Percentiles rank a stretch among this genome's conserved stretches.
These are phyloP conservation scores for Fusarium oxysporum DNA, from an alignment of 2,329 filamentous ascomycete species.

Conservation along the genomic window DNA sequence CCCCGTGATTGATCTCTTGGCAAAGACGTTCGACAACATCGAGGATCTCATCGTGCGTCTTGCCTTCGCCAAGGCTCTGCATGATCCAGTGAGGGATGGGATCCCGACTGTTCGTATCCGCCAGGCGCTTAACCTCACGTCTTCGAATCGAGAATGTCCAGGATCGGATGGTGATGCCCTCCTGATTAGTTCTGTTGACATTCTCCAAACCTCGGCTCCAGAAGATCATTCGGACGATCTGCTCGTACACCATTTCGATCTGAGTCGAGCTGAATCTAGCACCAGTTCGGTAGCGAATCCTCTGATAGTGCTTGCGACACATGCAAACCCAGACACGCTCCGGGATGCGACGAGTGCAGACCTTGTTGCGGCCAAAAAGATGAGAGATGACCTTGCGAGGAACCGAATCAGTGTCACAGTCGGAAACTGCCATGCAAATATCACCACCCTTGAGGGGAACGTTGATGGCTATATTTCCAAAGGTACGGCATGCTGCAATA, in stretches of 20 bases:
- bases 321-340: slow-evolving; percentile 78
- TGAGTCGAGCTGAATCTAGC: slow-evolving; percentile 71
- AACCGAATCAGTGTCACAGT: slow-evolving; percentile 70
- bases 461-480: slow-evolving; percentile 30
- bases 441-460: slow-evolving; percentile 44
- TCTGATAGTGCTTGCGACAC: slow-evolving; percentile 87
- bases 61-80: slow-evolving; percentile 58
- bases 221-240: slow-evolving; percentile 70
- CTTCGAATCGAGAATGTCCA: slow-evolving; percentile 74
- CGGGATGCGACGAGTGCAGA: slow-evolving; percentile 77
- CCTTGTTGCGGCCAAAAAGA: slow-evolving; percentile 86
- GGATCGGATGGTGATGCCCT: slow-evolving; percentile 50
- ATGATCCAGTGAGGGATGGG: slow-evolving; percentile 58
- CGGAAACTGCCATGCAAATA: slow-evolving; percentile 66
- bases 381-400: slow-evolving; percentile 83
- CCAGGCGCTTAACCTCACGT: slow-evolving; percentile 70
- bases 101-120: slow-evolving; percentile 46
- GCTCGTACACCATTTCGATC: slow-evolving; percentile 71
- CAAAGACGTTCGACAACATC: slow-evolving; percentile 60
- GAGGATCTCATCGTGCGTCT: slow-evolving; percentile 60
- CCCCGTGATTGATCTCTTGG: slow-evolving; percentile 56
- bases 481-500: slow-evolving; percentile 30
- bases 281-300: slow-evolving; percentile 75
- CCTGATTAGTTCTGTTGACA: slow-evolving; percentile 42
- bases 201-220: slow-evolving; percentile 68